Base-by-base conservation (phyloP, 345 rosid species). In the Xanthoceras sorbifolium region DNA sequence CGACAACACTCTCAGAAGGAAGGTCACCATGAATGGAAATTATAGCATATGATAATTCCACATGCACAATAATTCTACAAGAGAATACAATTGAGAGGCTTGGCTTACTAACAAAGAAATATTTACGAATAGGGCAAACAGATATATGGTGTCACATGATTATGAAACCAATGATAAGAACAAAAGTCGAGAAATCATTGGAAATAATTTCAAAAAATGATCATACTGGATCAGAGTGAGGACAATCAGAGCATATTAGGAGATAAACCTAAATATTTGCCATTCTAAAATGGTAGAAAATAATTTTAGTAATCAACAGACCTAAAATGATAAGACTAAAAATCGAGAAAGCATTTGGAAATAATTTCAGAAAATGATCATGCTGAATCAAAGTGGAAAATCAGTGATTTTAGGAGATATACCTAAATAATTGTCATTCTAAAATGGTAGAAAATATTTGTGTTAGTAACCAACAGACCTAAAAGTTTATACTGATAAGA, bases 401-500 rank as follows among this genome's bases (percentile, higher is more conserved):
- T 11, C 55, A 12, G 14, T 42, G 20, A 18, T 11, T 22, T 32
- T 52, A n/a, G n/a, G n/a, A n/a, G n/a, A n/a, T 15, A 23, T n/a
- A n/a, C 8, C 0, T n/a, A n/a, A 54, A 9, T 50, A 50, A 18
- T 10, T 9, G 18, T 10, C 4, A 55, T 18, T 12, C 10, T 26
- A 29, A 7, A 40, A 38, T 15, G 23, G 52, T 38, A 9, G 36
- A 18, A 61, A 17, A 9, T 2, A 9, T 5, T n/a, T n/a, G n/a
- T n/a, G n/a, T n/a, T n/a, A n/a, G n/a, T n/a, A n/a, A n/a, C n/a
- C n/a, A n/a, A n/a, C n/a, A n/a, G n/a, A n/a, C n/a, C n/a, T n/a
- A n/a, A n/a, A 48, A 48, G n/a, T n/a, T n/a, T n/a, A n/a, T n/a
- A n/a, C n/a, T 7, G 54, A 10, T 64, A 64, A 64, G 68, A 64